phyloP scores from a whole-genome alignment of 352 stramenopile genomes.

The Globisporangium heterothallicum region DNA sequence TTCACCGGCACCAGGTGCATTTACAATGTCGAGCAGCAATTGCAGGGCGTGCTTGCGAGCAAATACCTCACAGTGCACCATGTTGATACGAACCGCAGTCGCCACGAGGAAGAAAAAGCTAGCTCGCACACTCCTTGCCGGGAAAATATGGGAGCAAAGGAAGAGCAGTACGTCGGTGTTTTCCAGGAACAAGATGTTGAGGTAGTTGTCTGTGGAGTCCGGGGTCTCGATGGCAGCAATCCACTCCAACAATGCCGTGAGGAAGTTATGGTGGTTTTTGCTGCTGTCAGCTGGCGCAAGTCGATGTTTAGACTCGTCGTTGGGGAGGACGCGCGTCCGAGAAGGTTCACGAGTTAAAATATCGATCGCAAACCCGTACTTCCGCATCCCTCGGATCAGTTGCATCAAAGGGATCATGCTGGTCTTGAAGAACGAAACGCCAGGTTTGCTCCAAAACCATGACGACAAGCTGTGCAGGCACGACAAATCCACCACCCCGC shows the following conservation, averaged over 20 bases:
- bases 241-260: conserved; percentile 25
- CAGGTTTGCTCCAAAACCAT: conserved; percentile 29
- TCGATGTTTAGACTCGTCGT: background rate
- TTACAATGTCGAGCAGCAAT: conserved; percentile 11
- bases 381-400: conserved; percentile 19
- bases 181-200: conserved; percentile 29
- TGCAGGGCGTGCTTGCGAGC: conserved; percentile 18
- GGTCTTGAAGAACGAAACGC: conserved; percentile 16
- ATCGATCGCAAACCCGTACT: conserved; percentile 5
- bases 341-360: background rate
- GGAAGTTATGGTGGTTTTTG: conserved; percentile 18
- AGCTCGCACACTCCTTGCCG: conserved; percentile 7
- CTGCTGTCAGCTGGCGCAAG: background rate
- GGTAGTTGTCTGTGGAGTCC: conserved; percentile 24
- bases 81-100: conserved; percentile 18
- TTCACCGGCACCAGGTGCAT: background rate
- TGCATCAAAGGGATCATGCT: conserved; percentile 16
- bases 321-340: too few species aligned
- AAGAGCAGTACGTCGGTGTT: conserved; percentile 22
- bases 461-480: conserved; percentile 21
- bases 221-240: conserved; percentile 23
- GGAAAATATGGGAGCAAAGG: conserved; percentile 16
- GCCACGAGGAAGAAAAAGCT: conserved; percentile 26
- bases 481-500: conserved; percentile 10
- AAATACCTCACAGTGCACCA: conserved; percentile 26